A percentile compares a stretch with the other conserved stretches of the same genome.
These are phyloP conservation scores for Tricholoma saponaceum DNA, from an alignment of 768 basidiomycete genomes.

Conservation along the genomic window DNA sequence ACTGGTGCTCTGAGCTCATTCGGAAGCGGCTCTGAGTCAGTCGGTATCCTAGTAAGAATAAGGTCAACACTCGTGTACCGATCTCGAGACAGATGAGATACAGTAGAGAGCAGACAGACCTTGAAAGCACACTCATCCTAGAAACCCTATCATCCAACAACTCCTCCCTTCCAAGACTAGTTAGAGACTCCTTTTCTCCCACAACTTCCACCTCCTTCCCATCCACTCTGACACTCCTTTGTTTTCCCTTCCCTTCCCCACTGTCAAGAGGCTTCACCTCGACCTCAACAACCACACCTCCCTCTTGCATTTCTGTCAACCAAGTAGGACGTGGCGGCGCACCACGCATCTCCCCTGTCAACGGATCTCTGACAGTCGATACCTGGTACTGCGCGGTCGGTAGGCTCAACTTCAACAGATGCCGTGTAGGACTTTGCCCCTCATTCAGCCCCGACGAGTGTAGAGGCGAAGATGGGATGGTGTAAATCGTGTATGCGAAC, in stretches of 20 bases:
- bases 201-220: conserved; percentile 55
- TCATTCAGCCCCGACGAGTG: conserved; percentile 63
- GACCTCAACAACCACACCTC: conserved; percentile 47
- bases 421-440: conserved; percentile 54
- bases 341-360: conserved; percentile 63
- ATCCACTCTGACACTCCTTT: conserved; percentile 35
- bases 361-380: conserved; percentile 74
- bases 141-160: conserved; percentile 66
- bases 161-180: conserved; percentile 69
- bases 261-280: conserved; percentile 43
- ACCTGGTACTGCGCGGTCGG: conserved; percentile 82
- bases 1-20: conserved; percentile 57
- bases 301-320: conserved; percentile 61
- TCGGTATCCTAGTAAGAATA: conserved; percentile 39
- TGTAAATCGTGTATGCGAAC: conserved; percentile 58
- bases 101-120: conserved; percentile 40
- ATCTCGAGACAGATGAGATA: conserved; percentile 3
- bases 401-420: conserved; percentile 71
- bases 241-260: conserved; percentile 23
- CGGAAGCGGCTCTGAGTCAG: conserved; percentile 55
- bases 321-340: conserved; percentile 68
- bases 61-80: conserved; percentile 7
- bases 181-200: conserved; percentile 75
- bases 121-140: conserved; percentile 63
- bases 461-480: conserved; percentile 77